These are phyloP conservation scores for Coccomyxa subellipsoidea DNA, from an alignment of 163 green algal genomes.

Conservation along the genomic window DNA sequence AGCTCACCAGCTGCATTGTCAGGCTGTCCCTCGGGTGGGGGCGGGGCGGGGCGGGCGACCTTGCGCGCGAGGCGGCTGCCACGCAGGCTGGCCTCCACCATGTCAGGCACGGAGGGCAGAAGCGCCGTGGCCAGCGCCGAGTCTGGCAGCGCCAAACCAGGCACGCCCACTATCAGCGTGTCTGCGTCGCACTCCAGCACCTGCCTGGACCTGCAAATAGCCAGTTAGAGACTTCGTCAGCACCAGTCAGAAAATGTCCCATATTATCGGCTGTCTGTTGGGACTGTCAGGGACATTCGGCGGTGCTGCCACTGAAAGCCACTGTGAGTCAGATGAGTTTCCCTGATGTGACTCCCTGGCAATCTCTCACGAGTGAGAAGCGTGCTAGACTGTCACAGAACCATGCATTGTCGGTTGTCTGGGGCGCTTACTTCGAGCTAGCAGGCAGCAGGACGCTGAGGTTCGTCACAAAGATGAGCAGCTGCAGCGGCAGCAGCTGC, in stretches of 20 bases:
- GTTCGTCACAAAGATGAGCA: slow-evolving; percentile 45
- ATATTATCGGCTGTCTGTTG: too few relatives aligned
- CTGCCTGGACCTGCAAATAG: slow-evolving; percentile 30
- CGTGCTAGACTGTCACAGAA: neutral
- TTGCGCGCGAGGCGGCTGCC: slow-evolving; percentile 20
- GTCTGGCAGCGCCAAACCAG: slow-evolving; percentile 35
- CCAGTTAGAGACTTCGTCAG: too few relatives aligned
- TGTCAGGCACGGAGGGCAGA: slow-evolving; percentile 35
- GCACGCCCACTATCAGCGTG: slow-evolving; percentile 37
- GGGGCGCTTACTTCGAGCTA: slow-evolving; percentile 22
- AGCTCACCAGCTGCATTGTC: neutral
- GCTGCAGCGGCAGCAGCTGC: slow-evolving; percentile 6
- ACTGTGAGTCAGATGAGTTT: too few relatives aligned
- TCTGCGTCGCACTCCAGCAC: slow-evolving; percentile 38
- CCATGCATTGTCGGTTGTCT: neutral
- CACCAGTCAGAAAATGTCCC: too few relatives aligned
- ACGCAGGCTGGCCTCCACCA: slow-evolving; percentile 38
- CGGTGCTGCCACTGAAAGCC: too few relatives aligned
- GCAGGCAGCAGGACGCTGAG: slow-evolving; percentile 41
- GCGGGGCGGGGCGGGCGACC: neutral
- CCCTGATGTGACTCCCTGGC: too few relatives aligned
- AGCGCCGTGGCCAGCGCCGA: slow-evolving; percentile 29
- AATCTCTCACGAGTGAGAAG: too few relatives aligned
- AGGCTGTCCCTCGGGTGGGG: neutral
- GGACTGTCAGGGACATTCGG: too few relatives aligned